These are phyloP conservation scores for Begonia peltatifolia DNA, from an alignment of 306 rosid genomes.

Conservation along the genomic window DNA sequence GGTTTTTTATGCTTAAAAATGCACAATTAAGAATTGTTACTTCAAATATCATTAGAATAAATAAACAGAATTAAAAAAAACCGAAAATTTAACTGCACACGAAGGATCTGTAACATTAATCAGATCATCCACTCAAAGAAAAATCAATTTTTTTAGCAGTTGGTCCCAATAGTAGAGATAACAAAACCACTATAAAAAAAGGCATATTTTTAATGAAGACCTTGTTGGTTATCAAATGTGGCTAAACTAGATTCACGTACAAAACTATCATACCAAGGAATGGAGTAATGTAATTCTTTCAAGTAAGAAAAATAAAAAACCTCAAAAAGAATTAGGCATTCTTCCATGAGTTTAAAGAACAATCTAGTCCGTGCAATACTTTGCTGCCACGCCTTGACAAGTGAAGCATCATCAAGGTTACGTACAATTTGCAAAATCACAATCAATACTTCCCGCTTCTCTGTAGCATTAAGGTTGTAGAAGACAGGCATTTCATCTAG, in stretches of 20 bases:
- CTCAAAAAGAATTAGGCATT: conserved; percentile 80
- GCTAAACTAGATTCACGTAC: too few relatives aligned
- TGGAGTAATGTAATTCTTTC: background rate
- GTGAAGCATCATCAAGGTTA: conserved; percentile 84
- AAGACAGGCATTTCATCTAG: conserved; percentile 98
- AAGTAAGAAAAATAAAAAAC: conserved; percentile 22
- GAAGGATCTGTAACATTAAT: too few relatives aligned
- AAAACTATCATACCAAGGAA: too few relatives aligned
- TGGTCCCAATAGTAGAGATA: too few relatives aligned
- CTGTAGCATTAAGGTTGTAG: conserved; percentile 78
- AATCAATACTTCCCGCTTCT: conserved; percentile 86
- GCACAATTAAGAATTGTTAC: background rate
- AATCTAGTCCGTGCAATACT: conserved; percentile 92
- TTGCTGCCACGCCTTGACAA: conserved; percentile 93
- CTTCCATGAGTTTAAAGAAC: conserved; percentile 97
- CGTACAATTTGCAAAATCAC: conserved; percentile 90
- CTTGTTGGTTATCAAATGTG: too few relatives aligned
- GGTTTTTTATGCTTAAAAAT: conserved; percentile 92
- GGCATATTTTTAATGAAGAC: background rate
- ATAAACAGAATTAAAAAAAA: too few relatives aligned
- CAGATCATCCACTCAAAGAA: too few relatives aligned
- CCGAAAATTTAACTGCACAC: too few relatives aligned
- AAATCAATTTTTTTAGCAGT: too few relatives aligned
- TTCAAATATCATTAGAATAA: background rate
- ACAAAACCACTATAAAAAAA: too few relatives aligned